Evolutionary conservation across 2,329 filamentous ascomycete genomes (phyloP), one percentile per base, ranked within the genome.

Genomic region (Gnomoniopsis sp.): DNA sequence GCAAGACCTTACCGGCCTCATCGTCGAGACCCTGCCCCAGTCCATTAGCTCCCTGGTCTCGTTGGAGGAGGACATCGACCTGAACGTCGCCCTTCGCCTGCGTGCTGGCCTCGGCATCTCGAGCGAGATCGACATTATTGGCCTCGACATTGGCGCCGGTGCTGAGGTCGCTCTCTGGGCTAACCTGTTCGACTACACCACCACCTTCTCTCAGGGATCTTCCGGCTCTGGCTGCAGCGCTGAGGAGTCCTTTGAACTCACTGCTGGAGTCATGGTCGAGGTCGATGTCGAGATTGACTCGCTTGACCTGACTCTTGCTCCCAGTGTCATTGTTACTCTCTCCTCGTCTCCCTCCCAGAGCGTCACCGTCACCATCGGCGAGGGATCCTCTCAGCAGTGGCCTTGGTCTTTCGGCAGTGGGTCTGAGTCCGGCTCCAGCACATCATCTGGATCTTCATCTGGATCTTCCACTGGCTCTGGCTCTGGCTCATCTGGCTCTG

Each of bases 131-230:
- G 65, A 62, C 55, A 57, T 66, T 1, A 46, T 67, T 21, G 68
- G 65, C 50, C 55, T 69, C 26, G 57, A 63, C 58, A 53, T 70
- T 11, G 63, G 61, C 30, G 66, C 66, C 47, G 68, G 67, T 53
- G 64, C 64, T 21, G 67, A 67, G 44, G 63, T 67, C n/a, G 62
- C 65, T 48, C 53, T 70, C 58, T 70, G 67, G 69, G 53, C 68
- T 59, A 66, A 65, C 66, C 65, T 70, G 48, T 70, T 70, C 63
- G 66, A 68, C 64, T 70, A 68, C 67, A 69, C 67, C 48, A 64
- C 63, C 50, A 55, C 64, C 38, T 62, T 69, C 59, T 52, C 62
- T 36, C 23, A 53, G 43, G 36, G 47, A 22, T 55, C 56, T n/a
- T 50, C 47, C 22, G 63, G 57, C 49, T 49, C 44, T 14, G 33